Percentiles rank a stretch among this genome's conserved stretches.
Evolutionary conservation across 768 basidiomycete genomes (phyloP).

Genomic region (Podaxis sp.): DNA sequence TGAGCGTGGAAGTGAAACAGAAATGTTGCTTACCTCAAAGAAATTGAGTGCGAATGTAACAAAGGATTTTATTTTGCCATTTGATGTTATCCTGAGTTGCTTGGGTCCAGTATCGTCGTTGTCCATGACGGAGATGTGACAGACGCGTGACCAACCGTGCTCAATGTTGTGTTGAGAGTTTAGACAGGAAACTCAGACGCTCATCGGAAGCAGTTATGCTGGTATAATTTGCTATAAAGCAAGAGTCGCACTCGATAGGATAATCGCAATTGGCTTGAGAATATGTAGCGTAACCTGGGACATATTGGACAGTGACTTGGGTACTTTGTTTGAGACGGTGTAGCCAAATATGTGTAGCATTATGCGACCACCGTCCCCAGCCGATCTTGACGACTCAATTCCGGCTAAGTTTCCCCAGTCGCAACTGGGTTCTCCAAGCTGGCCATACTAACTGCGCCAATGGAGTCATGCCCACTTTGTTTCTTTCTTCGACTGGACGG

Average conservation of each 20-base stretch:
- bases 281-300: too few relatives aligned
- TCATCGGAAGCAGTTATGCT: background rate
- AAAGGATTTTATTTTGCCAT: conserved; percentile 51
- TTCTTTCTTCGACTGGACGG: background rate
- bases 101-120: conserved; percentile 11
- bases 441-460: too few relatives aligned
- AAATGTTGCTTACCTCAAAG: conserved; percentile 36
- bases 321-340: too few relatives aligned
- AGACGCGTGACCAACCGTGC: background rate
- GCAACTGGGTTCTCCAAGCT: too few relatives aligned
- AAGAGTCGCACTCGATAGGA: too few relatives aligned
- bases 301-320: too few relatives aligned
- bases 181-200: background rate
- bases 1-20: background rate
- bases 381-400: too few relatives aligned
- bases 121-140: conserved; percentile 6
- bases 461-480: background rate
- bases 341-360: too few relatives aligned
- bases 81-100: conserved; percentile 45
- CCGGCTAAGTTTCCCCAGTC: too few relatives aligned
- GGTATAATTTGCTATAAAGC: too few relatives aligned
- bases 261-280: too few relatives aligned
- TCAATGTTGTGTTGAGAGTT: background rate
- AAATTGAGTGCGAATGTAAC: conserved; percentile 50
- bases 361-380: too few relatives aligned